Evolutionary conservation across 805 yeast genomes (phyloP).

Genomic region (Hanseniaspora meyeri): DNA sequence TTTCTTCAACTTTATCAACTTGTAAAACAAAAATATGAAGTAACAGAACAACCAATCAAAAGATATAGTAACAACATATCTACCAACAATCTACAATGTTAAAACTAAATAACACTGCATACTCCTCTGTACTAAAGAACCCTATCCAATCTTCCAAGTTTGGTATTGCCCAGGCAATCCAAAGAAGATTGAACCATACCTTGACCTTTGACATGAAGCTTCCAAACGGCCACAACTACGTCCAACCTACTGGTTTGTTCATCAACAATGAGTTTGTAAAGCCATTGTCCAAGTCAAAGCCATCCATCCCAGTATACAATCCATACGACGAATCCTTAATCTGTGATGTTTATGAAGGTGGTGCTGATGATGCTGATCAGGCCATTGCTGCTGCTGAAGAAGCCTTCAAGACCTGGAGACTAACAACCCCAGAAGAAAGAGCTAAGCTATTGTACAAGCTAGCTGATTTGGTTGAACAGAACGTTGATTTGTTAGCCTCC

Average conservation of each 20-base stretch:
- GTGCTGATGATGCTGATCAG: slow-evolving; percentile 59
- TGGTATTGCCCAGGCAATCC: background rate
- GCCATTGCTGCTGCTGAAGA: slow-evolving; percentile 78
- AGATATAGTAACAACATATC: too few species aligned
- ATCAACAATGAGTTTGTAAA: slow-evolving; percentile 61
- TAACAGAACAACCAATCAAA: background rate
- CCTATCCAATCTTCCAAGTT: background rate
- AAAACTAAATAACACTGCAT: background rate
- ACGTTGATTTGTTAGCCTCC: slow-evolving; percentile 61
- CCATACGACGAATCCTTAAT: slow-evolving; percentile 64
- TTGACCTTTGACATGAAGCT: slow-evolving; percentile 39
- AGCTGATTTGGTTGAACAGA: slow-evolving; percentile 66
- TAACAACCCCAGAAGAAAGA: slow-evolving; percentile 54
- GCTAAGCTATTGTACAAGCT: slow-evolving; percentile 51
- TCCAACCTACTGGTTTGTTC: slow-evolving; percentile 69
- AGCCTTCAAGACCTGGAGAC: slow-evolving; percentile 70
- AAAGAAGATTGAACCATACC: slow-evolving; percentile 7
- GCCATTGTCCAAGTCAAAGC: slow-evolving; percentile 36
- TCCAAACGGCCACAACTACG: slow-evolving; percentile 60
- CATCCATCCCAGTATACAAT: slow-evolving; percentile 50
- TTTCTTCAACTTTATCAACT: too few species aligned
- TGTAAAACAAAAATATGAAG: too few species aligned
- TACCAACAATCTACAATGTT: background rate
- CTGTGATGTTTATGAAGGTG: slow-evolving; percentile 53
- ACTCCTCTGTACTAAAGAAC: background rate